Conservation (phyloP, 805 yeast species). For the Starmerella stellata region DNA sequence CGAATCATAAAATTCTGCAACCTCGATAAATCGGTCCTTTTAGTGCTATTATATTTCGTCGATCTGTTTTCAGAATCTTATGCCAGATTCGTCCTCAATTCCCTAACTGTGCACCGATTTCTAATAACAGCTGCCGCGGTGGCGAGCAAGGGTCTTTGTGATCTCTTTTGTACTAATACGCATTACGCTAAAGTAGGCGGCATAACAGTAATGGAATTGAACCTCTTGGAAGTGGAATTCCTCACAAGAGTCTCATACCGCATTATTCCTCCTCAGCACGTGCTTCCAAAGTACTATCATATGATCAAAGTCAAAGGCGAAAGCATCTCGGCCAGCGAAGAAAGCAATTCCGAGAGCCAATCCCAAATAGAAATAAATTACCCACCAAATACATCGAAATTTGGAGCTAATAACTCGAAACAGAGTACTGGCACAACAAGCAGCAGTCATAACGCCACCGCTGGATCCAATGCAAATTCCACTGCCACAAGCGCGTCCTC, state of each 20-base stretch:
- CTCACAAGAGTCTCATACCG: conserved; percentile 62
- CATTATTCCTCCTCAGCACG: conserved; percentile 35
- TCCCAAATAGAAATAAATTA: too few species aligned
- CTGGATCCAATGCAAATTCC: background rate
- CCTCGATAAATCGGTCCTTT: conserved; percentile 62
- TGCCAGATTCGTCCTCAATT: conserved; percentile 64
- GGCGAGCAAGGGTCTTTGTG: conserved; percentile 56
- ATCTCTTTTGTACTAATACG: conserved; percentile 78
- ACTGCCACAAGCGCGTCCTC: too few species aligned
- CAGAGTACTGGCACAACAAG: background rate
- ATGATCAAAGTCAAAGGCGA: conserved; percentile 18
- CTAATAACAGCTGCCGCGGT: conserved; percentile 77
- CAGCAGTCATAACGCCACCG: background rate
- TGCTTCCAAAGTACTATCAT: conserved; percentile 23
- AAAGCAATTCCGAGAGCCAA: background rate
- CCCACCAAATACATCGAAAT: too few species aligned
- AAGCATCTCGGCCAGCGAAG: background rate
- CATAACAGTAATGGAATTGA: conserved; percentile 38
- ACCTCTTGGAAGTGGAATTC: conserved; percentile 76
- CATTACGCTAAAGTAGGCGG: conserved; percentile 97
- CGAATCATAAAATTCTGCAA: conserved; percentile 71
- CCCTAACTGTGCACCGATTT: conserved; percentile 86
- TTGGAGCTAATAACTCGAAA: background rate
- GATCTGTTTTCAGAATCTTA: conserved; percentile 66
- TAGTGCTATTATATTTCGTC: conserved; percentile 74